Evolutionary conservation across 2,329 filamentous ascomycete species (phyloP), one percentile per base, ranked within the genome.

Genomic region (Aureobasidium sp.): DNA sequence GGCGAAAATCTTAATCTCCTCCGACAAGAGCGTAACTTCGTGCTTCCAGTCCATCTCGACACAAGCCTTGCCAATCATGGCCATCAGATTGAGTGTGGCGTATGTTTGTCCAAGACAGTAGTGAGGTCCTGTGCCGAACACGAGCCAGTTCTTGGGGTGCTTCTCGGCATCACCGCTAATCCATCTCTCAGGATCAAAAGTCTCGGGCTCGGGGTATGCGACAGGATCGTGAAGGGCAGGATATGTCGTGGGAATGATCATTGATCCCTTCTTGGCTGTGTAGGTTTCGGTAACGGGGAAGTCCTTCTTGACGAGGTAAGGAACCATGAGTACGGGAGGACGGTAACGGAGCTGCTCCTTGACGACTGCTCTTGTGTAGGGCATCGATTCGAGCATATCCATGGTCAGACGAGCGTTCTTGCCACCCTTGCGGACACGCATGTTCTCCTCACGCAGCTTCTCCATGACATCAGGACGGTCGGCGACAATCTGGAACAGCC

Each of bases 1-100:
- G 44, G 94, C 94, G 78, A 97, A 99, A 67, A 97, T 93, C 80
- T 96, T 93, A 76, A 99, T 97, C 76, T 96, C 87, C 78, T 99
- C 94, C 0, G 90, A 96, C 63, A 81, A 71, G 0, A 89, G 85
- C 12, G 94, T 97, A 19, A 91, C 77, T 73, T 91, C 85, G 75
- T 99, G 94, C 74, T 86, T 83, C 93, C 93, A 97, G 75, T 97
- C 86, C 67, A 65, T 33, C 48, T 61, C 40, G 5, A 65, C 49
- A 52, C 90, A 89, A 9, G 91, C 92, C 82, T 94, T 96, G 72
- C 91, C 92, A 70, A 96, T 83, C 82, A 96, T 89, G 50, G 90
- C 84, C 71, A 90, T 93, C 69, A 99, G 79, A 76, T 96, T 96
- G 64, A 91, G 81, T 74, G 90, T 87, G 9, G 91, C 94, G 71